Conservation (phyloP, 2,329 filamentous ascomycete genomes). For the Trichoderma aggressivum region DNA sequence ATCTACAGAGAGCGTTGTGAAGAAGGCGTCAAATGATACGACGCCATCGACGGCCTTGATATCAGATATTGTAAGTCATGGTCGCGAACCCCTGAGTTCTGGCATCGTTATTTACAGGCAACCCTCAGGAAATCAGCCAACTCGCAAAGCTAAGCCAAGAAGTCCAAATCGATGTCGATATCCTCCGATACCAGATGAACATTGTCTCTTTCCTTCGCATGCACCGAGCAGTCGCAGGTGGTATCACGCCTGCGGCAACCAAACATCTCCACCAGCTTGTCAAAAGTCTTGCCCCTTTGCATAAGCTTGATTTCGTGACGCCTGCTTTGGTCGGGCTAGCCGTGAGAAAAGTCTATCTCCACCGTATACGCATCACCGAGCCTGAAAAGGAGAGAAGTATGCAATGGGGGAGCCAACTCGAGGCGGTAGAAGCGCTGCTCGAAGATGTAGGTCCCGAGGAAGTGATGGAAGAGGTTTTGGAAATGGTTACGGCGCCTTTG, state of each 20-base stretch:
- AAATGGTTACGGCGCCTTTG: constrained; percentile 52
- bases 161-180: constrained; percentile 69
- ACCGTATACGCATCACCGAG: constrained; percentile 69
- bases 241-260: constrained; percentile 75
- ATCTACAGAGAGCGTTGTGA: constrained; percentile 47
- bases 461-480: constrained; percentile 62
- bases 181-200: constrained; percentile 82
- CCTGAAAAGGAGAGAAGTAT: constrained; percentile 78
- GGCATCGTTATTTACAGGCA: constrained; percentile 11
- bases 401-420: constrained; percentile 83
- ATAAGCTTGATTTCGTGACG: constrained; percentile 75
- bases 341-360: constrained; percentile 80
- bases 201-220: constrained; percentile 82
- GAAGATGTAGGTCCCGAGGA: constrained; percentile 59
- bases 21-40: constrained; percentile 28
- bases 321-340: constrained; percentile 82
- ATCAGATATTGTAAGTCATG: constrained; percentile 41
- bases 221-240: constrained; percentile 77
- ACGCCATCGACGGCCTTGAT: constrained; percentile 35
- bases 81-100: neutral
- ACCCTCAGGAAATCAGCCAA: constrained; percentile 51
- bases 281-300: constrained; percentile 74
- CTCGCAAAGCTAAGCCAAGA: constrained; percentile 57
- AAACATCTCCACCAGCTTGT: constrained; percentile 69
- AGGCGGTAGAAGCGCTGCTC: constrained; percentile 65